These are phyloP conservation scores for Coemansia sp. DNA, from an alignment of 192 early-diverging fungal genomes.

Conservation along the genomic window DNA sequence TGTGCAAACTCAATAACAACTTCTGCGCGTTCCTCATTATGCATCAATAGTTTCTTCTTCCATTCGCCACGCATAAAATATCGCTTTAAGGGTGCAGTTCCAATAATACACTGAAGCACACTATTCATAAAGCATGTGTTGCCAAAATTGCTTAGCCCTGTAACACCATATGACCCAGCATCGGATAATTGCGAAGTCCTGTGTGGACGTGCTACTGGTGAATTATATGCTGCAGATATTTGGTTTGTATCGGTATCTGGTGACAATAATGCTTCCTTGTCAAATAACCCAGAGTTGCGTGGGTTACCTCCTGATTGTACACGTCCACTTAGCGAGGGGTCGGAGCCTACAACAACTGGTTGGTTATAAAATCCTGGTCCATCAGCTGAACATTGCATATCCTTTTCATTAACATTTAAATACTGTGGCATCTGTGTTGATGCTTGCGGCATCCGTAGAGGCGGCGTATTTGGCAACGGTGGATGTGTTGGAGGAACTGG, in stretches of 20 bases:
- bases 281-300: conserved; percentile 28
- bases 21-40: conserved; percentile 63
- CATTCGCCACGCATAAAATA: conserved; percentile 68
- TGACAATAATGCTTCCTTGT: conserved; percentile 9
- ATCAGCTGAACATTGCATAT: conserved; percentile 5
- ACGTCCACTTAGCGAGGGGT: conserved; percentile 47
- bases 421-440: no score
- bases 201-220: conserved; percentile 3
- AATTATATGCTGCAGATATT: conserved; percentile 2
- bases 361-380: conserved; percentile 33
- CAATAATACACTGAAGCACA: conserved; percentile 74
- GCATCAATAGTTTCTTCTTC: conserved; percentile 36
- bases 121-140: conserved; percentile 90
- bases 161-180: conserved; percentile 59
- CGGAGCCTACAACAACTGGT: conserved; percentile 38
- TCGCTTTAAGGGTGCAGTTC: conserved; percentile 66
- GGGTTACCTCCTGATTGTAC: conserved; percentile 42
- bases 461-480: no score
- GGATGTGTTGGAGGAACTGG: no score
- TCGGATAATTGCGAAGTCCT: conserved; percentile 31
- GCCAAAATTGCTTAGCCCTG: conserved; percentile 76
- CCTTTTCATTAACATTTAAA: no score
- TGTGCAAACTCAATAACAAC: conserved; percentile 75
- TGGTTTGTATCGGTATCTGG: background rate
- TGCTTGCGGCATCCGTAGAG: no score